These are phyloP conservation scores for Psidium guajava DNA, from an alignment of 345 rosid species.

Conservation along the genomic window DNA sequence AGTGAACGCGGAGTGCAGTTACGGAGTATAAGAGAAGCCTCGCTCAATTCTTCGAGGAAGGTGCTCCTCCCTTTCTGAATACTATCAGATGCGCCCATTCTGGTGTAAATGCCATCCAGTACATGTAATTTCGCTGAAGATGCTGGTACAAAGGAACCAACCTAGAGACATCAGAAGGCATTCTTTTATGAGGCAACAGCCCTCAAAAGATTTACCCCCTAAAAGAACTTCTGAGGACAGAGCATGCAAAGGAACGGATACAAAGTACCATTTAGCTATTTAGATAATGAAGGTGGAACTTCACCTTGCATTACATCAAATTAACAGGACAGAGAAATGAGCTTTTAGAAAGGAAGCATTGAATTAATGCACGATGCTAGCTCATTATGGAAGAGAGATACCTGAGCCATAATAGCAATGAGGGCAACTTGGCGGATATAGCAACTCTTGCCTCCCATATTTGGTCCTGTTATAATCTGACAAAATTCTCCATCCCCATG, in stretches of 20 bases:
- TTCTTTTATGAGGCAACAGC: constrained; percentile 1
- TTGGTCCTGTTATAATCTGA: constrained; percentile 92
- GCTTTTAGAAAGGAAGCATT: not conserved
- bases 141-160: constrained; percentile 97
- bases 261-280: not conserved
- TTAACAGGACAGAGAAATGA: not conserved
- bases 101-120: constrained; percentile 73
- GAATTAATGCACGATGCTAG: not conserved
- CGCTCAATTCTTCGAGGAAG: constrained; percentile 85
- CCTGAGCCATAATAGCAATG: constrained; percentile 93
- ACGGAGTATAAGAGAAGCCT: constrained; percentile 61
- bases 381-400: constrained; percentile 1
- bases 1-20: constrained; percentile 63
- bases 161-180: constrained; percentile 38
- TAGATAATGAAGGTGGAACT: not conserved
- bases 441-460: constrained; percentile 99
- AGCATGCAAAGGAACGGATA: not conserved
- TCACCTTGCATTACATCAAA: not conserved
- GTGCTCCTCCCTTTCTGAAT: constrained; percentile 93
- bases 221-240: not conserved
- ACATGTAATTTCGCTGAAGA: constrained; percentile 64
- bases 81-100: constrained; percentile 96
- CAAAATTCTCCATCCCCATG: constrained; percentile 55
- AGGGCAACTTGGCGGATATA: constrained; percentile 97
- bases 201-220: not conserved